These are phyloP conservation scores for Sporothrix variecibatus DNA, from an alignment of 2,329 filamentous ascomycete genomes.

Conservation along the genomic window DNA sequence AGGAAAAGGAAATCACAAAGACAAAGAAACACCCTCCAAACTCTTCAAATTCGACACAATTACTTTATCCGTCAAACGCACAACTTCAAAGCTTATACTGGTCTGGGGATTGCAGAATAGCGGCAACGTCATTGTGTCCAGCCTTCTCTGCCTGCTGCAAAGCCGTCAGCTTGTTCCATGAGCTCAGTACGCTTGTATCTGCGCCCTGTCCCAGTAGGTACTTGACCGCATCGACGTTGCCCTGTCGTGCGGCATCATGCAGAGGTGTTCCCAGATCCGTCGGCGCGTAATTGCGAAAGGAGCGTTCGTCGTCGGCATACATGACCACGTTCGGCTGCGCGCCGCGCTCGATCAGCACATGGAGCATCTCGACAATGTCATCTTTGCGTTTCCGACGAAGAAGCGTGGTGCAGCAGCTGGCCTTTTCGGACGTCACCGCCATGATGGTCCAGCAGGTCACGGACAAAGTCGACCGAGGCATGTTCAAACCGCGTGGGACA, in stretches of 20 bases:
- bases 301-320: slow-evolving; percentile 5
- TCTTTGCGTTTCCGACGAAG: background rate
- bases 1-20: background rate
- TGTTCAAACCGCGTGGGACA: slow-evolving; percentile 17
- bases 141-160: slow-evolving; percentile 7
- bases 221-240: slow-evolving; percentile 3
- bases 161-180: slow-evolving; percentile 4
- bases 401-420: slow-evolving; percentile 16
- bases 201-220: slow-evolving; percentile 15
- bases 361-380: slow-evolving; percentile 38
- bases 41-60: background rate
- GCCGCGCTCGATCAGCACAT: slow-evolving; percentile 7
- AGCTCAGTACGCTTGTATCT: background rate
- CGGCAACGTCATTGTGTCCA: background rate
- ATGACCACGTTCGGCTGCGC: slow-evolving; percentile 14
- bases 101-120: slow-evolving; percentile 39
- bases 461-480: slow-evolving; percentile 1
- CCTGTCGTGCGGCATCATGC: background rate
- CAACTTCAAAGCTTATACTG: background rate
- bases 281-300: background rate
- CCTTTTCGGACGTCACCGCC: slow-evolving; percentile 6
- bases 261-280: background rate
- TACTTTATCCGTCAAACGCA: background rate
- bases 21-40: background rate
- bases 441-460: background rate